Conservation (phyloP, 1,284 basidiomycete genomes). For the Pyrrhoderma noxium region DNA sequence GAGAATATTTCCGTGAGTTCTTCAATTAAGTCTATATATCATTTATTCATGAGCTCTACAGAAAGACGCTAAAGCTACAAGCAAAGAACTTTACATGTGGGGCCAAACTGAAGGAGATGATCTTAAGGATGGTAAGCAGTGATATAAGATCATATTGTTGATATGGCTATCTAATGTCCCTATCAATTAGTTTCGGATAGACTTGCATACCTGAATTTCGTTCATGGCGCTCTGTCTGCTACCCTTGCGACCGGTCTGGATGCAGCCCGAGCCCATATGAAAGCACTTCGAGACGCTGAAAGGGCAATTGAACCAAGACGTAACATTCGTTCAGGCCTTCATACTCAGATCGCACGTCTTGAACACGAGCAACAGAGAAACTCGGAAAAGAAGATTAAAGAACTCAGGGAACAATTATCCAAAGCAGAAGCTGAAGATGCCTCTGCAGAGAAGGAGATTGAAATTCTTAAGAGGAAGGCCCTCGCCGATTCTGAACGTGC, state of each 20-base stretch:
- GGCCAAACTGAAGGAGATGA: conserved; percentile 63
- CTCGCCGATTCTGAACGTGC: conserved; percentile 59
- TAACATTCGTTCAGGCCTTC: conserved; percentile 47
- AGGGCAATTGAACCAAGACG: conserved; percentile 50
- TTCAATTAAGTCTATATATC: not conserved
- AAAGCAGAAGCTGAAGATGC: conserved; percentile 60
- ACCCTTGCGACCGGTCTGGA: conserved; percentile 56
- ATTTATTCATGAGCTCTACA: not conserved
- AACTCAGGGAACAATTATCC: conserved; percentile 56
- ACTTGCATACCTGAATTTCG: conserved; percentile 69
- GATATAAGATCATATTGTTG: not conserved
- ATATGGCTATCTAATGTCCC: conserved; percentile 1
- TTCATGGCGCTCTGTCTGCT: conserved; percentile 56
- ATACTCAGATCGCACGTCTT: conserved; percentile 53
- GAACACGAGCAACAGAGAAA: conserved; percentile 58
- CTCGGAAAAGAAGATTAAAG: conserved; percentile 52
- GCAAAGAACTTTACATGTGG: conserved; percentile 78
- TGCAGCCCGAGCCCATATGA: conserved; percentile 54
- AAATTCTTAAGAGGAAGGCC: conserved; percentile 65
- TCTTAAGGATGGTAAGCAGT: conserved; percentile 59
- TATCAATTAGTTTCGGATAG: conserved; percentile 58
- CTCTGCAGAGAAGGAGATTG: conserved; percentile 56
- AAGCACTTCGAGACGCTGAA: conserved; percentile 66
- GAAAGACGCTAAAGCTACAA: conserved; percentile 59
- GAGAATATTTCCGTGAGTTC: conserved; percentile 42